Percentiles rank a stretch among this genome's conserved stretches.
These are phyloP conservation scores for Erucastrum elatum DNA, from an alignment of 345 rosid genomes.

Conservation along the genomic window DNA sequence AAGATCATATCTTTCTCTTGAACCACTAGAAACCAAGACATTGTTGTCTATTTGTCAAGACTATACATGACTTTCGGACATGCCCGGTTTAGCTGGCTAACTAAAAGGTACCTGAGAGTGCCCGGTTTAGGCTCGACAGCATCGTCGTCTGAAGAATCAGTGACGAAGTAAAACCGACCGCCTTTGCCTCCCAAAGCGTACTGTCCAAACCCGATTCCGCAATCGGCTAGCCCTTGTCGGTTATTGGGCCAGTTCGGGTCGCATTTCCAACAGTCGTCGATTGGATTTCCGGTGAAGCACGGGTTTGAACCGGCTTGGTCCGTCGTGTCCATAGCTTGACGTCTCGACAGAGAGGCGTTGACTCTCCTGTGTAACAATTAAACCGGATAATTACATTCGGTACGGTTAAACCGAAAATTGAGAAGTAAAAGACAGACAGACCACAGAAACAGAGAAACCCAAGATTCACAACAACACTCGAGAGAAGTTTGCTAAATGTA, in stretches of 20 bases:
- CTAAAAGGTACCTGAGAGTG: conserved; percentile 51
- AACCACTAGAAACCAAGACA: conserved; percentile 12
- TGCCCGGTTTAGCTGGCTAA: too few species aligned
- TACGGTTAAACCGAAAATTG: too few species aligned
- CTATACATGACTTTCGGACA: too few species aligned
- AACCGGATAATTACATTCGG: neutral
- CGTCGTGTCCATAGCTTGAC: conserved; percentile 51
- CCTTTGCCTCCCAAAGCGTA: conserved; percentile 89
- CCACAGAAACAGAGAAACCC: neutral
- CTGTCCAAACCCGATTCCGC: conserved; percentile 94
- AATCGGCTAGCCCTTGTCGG: conserved; percentile 86
- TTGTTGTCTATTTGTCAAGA: too few species aligned
- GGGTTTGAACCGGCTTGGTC: conserved; percentile 45
- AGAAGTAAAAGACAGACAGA: too few species aligned
- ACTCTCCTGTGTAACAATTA: conserved; percentile 55
- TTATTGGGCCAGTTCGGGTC: conserved; percentile 94
- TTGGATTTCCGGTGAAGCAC: conserved; percentile 89
- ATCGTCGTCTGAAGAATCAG: conserved; percentile 84
- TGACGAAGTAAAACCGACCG: conserved; percentile 81
- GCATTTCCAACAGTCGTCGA: conserved; percentile 98
- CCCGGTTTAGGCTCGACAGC: conserved; percentile 85
- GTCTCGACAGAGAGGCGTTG: conserved; percentile 76
- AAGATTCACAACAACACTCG: neutral
- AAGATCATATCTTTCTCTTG: conserved; percentile 18
- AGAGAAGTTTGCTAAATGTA: neutral